Evolutionary conservation across 495 filamentous ascomycete species (phyloP).

Genomic region (Aspergillus coremiiformis): DNA sequence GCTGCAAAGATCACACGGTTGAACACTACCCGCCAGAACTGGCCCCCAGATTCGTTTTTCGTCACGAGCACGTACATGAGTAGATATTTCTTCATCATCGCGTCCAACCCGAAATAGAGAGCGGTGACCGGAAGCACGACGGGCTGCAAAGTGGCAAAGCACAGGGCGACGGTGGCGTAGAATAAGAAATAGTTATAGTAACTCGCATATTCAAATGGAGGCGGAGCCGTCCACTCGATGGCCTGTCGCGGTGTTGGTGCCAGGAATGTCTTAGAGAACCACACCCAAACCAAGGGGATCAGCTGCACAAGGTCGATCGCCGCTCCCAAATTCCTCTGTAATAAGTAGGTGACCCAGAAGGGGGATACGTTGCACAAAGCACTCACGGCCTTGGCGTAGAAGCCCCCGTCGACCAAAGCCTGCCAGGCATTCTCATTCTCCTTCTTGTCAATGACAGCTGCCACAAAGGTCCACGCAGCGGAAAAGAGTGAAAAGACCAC

Average conservation of each 20-base stretch:
- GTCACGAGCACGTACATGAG: conserved; percentile 92
- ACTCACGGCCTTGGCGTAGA: conserved; percentile 54
- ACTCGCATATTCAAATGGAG: conserved; percentile 85
- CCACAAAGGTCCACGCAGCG: conserved; percentile 64
- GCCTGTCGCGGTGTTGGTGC: conserved; percentile 84
- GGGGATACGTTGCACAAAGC: conserved; percentile 71
- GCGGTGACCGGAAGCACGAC: conserved; percentile 85
- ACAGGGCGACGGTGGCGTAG: conserved; percentile 83
- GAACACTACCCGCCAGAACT: conserved; percentile 84
- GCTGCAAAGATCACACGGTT: conserved; percentile 85
- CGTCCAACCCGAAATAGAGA: conserved; percentile 82
- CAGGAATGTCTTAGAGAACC: conserved; percentile 73
- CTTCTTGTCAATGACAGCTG: conserved; percentile 52
- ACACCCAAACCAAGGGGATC: conserved; percentile 70
- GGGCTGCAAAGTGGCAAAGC: conserved; percentile 80
- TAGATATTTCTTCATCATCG: conserved; percentile 89
- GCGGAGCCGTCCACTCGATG: conserved; percentile 90
- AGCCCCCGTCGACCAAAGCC: conserved; percentile 53
- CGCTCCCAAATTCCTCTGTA: conserved; percentile 88
- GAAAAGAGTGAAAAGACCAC: conserved; percentile 88
- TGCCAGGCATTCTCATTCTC: conserved; percentile 53
- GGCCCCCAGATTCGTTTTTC: conserved; percentile 92
- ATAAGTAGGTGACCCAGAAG: conserved; percentile 89
- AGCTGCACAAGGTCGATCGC: conserved; percentile 84
- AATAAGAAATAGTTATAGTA: conserved; percentile 97